Conservation (phyloP, 208 protist genomes). For the Balamuthia mandrillaris region DNA sequence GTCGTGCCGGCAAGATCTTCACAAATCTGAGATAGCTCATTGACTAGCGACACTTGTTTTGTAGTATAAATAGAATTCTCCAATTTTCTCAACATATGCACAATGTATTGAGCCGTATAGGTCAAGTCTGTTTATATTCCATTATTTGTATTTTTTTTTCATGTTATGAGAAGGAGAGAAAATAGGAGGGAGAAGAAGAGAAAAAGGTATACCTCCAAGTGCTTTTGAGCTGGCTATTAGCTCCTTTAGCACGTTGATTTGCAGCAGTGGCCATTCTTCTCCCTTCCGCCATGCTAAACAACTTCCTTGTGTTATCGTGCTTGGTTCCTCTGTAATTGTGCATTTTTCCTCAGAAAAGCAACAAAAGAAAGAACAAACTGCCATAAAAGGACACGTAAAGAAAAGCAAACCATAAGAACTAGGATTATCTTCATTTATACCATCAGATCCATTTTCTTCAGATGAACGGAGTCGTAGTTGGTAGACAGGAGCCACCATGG, state of each 20-base stretch:
- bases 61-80: neutral
- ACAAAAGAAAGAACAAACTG: neutral
- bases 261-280: too few species aligned
- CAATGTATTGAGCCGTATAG: neutral
- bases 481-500: neutral
- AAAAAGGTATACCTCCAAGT: neutral
- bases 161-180: neutral
- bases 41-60: constrained; percentile 17
- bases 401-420: neutral
- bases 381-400: too few species aligned
- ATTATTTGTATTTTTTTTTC: neutral
- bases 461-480: neutral
- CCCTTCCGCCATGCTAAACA: too few species aligned
- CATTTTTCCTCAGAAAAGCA: neutral
- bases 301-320: neutral
- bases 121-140: neutral
- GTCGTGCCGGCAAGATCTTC: neutral
- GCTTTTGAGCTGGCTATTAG: too few species aligned
- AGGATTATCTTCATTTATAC: neutral
- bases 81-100: neutral
- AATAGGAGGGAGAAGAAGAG: neutral
- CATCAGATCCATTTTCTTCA: neutral
- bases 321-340: neutral
- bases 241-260: too few species aligned
- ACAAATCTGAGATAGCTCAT: neutral